Evolutionary conservation across 2,329 filamentous ascomycete species (phyloP).

Genomic region (Epichloe elymi): DNA sequence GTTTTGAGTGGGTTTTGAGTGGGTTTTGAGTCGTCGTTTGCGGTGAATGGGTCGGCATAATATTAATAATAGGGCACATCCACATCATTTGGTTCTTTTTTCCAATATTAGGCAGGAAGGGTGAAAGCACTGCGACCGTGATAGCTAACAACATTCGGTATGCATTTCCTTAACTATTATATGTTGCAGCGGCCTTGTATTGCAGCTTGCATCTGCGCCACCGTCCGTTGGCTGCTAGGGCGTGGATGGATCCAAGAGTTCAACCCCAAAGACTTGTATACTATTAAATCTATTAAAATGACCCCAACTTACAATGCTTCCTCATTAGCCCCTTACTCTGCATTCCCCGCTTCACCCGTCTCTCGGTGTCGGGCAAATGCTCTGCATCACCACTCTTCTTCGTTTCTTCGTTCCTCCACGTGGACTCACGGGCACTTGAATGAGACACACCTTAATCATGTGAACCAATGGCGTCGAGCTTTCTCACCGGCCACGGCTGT

Average conservation of each 20-base stretch:
- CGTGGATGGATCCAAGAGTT: too few species aligned
- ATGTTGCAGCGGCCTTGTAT: not conserved
- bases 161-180: not conserved
- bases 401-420: slow-evolving; percentile 2
- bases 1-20: slow-evolving; percentile 16
- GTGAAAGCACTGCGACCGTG: not conserved
- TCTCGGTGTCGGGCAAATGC: not conserved
- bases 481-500: slow-evolving; percentile 1
- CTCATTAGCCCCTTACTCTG: not conserved
- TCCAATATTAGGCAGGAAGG: not conserved
- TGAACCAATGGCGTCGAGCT: slow-evolving; percentile 1
- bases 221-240: not conserved
- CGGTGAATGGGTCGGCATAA: too few species aligned
- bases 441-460: not conserved
- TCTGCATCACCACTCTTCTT: not conserved
- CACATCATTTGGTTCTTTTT: too few species aligned
- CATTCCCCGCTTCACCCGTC: not conserved
- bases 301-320: not conserved
- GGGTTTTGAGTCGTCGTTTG: slow-evolving; percentile 12
- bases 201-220: slow-evolving; percentile 1
- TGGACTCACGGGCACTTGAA: not conserved
- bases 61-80: too few species aligned
- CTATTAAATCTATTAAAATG: too few species aligned
- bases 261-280: too few species aligned
- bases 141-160: not conserved